Evolutionary conservation across 2,329 filamentous ascomycete genomes (phyloP), one percentile per base, ranked within the genome.

Genomic region (Exophiala sp.): DNA sequence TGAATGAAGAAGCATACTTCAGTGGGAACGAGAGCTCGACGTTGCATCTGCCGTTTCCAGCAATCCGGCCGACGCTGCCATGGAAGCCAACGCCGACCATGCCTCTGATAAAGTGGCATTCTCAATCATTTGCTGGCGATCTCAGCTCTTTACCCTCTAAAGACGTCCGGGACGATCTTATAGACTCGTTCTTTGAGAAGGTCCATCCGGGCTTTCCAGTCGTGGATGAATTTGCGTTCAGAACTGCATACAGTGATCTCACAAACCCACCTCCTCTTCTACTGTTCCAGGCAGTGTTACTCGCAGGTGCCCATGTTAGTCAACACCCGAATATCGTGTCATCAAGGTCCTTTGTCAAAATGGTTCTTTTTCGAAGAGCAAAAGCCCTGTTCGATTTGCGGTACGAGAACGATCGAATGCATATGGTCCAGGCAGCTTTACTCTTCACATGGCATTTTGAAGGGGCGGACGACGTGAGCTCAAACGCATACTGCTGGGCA

Each of bases 381-480:
- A 82, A 81, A 62, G 71, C 73, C 54, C 66, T 82, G 1, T 78
- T 81, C 39, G 79, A 82, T 61, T 72, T 71, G 24, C 74, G 79
- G 5, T 75, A 78, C 34, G 79, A 82, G 58, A 72, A 77, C 21
- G 78, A 82, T 59, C 72, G 80, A 11, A 75, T 78, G 55, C 72
- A 75, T 32, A 70, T 81, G 46, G 71, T 82, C n/a, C 80, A 82
- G 63, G 75, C 75, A 3, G 77, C 78, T 1, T 66, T 82, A 18
- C 70, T 82, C 1, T 61, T 82, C 48, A 81, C 78, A 2, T 82
- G 79, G 80, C 76, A 80, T 58, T 76, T 77, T 1, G 77, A 82
- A 45, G 74, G 76, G 11, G 76, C 78, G 20, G 79, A 82, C 58
- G 78, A 81, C 63, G 75, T 81, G 5, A 69, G 77, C 3, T 75